A percentile compares a stretch with the other conserved stretches of the same genome.
These are phyloP conservation scores for Dryas alaskensis DNA, from an alignment of 306 rosid genomes.

Conservation along the genomic window DNA sequence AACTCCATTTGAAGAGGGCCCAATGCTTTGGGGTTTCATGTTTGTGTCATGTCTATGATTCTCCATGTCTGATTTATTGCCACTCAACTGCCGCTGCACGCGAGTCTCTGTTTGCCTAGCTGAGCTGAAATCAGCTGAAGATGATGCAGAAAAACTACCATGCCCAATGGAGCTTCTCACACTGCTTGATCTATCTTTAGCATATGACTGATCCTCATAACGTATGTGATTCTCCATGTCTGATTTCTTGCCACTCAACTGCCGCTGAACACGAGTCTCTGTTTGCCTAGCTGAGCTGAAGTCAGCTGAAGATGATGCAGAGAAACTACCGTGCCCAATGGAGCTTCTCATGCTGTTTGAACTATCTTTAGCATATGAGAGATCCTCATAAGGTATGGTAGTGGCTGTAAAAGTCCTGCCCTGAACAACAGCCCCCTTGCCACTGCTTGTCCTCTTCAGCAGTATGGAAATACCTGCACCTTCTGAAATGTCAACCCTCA, in stretches of 20 bases:
- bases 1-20: conserved; percentile 39
- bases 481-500: conserved; percentile 50
- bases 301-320: conserved; percentile 74
- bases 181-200: conserved; percentile 62
- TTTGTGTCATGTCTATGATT: conserved; percentile 39
- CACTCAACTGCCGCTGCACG: conserved; percentile 60
- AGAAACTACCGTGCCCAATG: conserved; percentile 61
- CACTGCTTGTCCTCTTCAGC: conserved; percentile 74
- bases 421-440: conserved; percentile 64
- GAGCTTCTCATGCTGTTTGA: conserved; percentile 64
- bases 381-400: conserved; percentile 53
- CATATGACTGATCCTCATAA: conserved; percentile 53
- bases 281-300: conserved; percentile 53
- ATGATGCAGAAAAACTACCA: conserved; percentile 67
- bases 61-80: conserved; percentile 44
- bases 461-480: conserved; percentile 84
- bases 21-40: conserved; percentile 41
- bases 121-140: conserved; percentile 64
- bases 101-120: conserved; percentile 51
- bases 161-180: conserved; percentile 65
- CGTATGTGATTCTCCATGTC: conserved; percentile 32
- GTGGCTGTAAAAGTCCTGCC: conserved; percentile 66
- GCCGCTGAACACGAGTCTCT: conserved; percentile 56
- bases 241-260: conserved; percentile 51
- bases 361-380: conserved; percentile 61